Conservation (phyloP, 2,329 filamentous ascomycete species). For the Fusarium fujikuroi region DNA sequence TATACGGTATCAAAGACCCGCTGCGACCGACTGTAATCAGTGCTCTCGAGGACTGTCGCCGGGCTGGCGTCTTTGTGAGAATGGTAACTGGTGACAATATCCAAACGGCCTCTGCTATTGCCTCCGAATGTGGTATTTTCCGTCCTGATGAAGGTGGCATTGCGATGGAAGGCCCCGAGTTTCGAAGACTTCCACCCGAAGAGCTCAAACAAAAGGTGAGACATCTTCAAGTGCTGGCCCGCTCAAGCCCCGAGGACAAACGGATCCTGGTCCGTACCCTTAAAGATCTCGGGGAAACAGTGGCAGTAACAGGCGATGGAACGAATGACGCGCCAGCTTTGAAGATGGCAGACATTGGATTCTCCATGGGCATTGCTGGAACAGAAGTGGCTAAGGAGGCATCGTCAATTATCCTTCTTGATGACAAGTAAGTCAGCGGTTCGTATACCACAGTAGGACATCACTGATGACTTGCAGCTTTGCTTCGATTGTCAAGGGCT, state of each 20-base stretch:
- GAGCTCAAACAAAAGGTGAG: conserved; percentile 65
- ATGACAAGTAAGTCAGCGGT: conserved; percentile 59
- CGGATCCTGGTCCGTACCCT: conserved; percentile 69
- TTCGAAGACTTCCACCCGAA: conserved; percentile 66
- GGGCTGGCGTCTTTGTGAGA: conserved; percentile 73
- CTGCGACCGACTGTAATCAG: conserved; percentile 70
- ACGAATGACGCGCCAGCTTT: conserved; percentile 71
- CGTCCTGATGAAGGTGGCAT: conserved; percentile 70
- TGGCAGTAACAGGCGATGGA: conserved; percentile 70
- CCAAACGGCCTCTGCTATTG: conserved; percentile 57
- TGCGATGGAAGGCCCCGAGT: conserved; percentile 66
- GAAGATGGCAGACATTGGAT: conserved; percentile 70
- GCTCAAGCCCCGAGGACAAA: conserved; percentile 75
- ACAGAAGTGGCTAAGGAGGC: conserved; percentile 73
- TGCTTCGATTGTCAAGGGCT: conserved; percentile 66
- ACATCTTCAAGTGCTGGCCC: conserved; percentile 70
- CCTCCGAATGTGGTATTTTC: conserved; percentile 56
- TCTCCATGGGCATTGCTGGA: conserved; percentile 73
- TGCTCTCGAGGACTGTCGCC: conserved; percentile 71
- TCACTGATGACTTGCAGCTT: conserved; percentile 51
- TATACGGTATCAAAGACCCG: conserved; percentile 75
- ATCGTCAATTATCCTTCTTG: conserved; percentile 69
- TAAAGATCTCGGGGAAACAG: conserved; percentile 70
- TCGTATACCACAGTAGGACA: neutral
- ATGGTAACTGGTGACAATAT: conserved; percentile 68